Evolutionary conservation across 1,284 basidiomycete genomes (phyloP).

Genomic region (Fomitiporia mediterranea): DNA sequence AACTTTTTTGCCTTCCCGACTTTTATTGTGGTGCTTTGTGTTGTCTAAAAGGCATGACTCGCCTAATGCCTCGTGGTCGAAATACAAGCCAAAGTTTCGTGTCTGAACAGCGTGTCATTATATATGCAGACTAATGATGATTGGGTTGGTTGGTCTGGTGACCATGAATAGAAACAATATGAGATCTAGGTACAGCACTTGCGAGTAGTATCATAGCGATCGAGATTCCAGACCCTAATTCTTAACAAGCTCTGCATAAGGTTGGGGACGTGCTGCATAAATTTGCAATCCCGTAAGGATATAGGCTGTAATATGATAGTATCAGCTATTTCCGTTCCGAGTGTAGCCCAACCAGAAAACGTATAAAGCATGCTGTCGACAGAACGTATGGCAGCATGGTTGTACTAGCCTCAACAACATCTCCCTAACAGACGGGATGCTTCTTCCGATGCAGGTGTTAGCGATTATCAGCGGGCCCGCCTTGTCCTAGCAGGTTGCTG

Average conservation of each 20-base stretch:
- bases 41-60: no score
- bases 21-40: slow-evolving; percentile 1
- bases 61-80: no score
- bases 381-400: background rate
- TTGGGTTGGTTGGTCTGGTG: no score
- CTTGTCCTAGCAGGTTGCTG: background rate
- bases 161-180: background rate
- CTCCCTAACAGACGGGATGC: background rate
- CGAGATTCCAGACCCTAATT: no score
- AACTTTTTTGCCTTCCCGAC: slow-evolving; percentile 9
- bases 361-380: background rate
- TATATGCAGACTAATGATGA: no score
- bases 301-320: no score
- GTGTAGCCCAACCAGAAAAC: background rate
- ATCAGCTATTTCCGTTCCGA: background rate
- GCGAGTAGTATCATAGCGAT: no score
- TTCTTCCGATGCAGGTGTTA: slow-evolving; percentile 11
- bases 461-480: background rate
- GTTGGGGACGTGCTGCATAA: background rate
- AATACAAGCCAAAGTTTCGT: no score
- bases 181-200: no score
- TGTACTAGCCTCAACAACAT: background rate
- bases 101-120: no score
- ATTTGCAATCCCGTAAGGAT: no score
- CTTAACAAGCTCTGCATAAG: background rate